phyloP scores from a whole-genome alignment of 1,284 basidiomycete genomes.

The Ganoderma leucocontextum region DNA sequence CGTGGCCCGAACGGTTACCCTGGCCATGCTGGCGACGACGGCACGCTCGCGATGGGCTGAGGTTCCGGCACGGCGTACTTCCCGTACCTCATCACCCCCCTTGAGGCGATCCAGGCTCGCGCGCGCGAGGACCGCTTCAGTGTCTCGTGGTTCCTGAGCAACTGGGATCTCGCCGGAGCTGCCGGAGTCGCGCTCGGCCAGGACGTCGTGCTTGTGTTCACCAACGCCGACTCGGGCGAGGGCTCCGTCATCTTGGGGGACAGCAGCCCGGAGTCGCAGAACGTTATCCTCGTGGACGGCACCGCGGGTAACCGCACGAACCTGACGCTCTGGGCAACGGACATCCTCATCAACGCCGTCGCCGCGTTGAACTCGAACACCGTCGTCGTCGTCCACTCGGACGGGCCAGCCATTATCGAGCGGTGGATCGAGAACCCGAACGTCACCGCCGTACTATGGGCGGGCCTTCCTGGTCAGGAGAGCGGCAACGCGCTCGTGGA shows the following conservation, averaged over 20 bases:
- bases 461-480: conserved; percentile 79
- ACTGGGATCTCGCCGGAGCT: conserved; percentile 67
- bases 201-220: conserved; percentile 77
- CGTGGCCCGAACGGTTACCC: conserved; percentile 78
- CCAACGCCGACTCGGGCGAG: conserved; percentile 80
- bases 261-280: background rate
- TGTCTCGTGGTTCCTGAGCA: conserved; percentile 70
- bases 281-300: background rate
- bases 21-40: conserved; percentile 71
- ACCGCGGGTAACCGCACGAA: conserved; percentile 80
- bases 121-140: conserved; percentile 60
- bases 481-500: conserved; percentile 80
- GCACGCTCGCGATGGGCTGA: conserved; percentile 86
- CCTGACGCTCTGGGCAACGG: conserved; percentile 58
- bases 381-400: conserved; percentile 79
- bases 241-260: conserved; percentile 24
- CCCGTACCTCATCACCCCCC: conserved; percentile 69
- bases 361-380: conserved; percentile 70
- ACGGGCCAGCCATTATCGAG: conserved; percentile 79
- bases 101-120: conserved; percentile 75
- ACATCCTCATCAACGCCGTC: conserved; percentile 7
- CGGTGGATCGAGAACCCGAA: conserved; percentile 83
- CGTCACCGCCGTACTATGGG: conserved; percentile 76
- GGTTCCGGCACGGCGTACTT: conserved; percentile 60
- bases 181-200: conserved; percentile 56